Conservation (phyloP, 2,329 filamentous ascomycete species). For the Fusarium miscanthi region DNA sequence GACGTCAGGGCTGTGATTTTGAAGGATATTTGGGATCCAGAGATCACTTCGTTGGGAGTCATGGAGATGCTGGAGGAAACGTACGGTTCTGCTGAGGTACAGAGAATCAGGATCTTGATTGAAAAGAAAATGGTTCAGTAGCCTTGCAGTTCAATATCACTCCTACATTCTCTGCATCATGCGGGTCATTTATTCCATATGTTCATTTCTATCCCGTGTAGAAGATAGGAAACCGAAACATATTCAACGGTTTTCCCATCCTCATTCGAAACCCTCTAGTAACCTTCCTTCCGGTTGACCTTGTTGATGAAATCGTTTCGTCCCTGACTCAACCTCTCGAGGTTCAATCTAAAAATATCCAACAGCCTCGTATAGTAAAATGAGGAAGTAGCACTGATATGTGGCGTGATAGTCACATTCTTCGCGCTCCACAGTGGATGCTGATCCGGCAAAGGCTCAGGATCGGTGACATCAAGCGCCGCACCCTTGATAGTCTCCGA, state of each 20-base stretch:
- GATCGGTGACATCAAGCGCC: constrained; percentile 82
- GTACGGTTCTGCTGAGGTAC: background rate
- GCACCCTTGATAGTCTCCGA: constrained; percentile 65
- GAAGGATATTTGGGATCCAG: constrained; percentile 11
- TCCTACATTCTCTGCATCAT: background rate
- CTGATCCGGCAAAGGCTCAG: constrained; percentile 77
- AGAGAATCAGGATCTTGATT: background rate
- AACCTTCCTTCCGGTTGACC: constrained; percentile 52
- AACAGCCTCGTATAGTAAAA: constrained; percentile 55
- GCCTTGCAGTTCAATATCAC: background rate
- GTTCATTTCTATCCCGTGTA: background rate
- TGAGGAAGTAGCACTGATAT: constrained; percentile 58
- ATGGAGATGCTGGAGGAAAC: constrained; percentile 5
- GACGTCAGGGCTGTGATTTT: background rate
- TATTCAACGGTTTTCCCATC: too few relatives aligned
- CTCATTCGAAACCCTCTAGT: constrained; percentile 31
- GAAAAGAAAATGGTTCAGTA: background rate
- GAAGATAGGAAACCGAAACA: background rate
- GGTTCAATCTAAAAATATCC: constrained; percentile 56
- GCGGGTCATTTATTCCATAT: background rate
- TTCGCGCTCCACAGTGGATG: constrained; percentile 76
- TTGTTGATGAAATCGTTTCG: constrained; percentile 53
- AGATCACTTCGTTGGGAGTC: constrained; percentile 3
- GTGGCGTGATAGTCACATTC: constrained; percentile 73
- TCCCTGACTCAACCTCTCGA: constrained; percentile 53